Percentiles rank a stretch among this genome's conserved stretches.
Evolutionary conservation across 768 basidiomycete species (phyloP).

Genomic region (Tricholoma sp.): DNA sequence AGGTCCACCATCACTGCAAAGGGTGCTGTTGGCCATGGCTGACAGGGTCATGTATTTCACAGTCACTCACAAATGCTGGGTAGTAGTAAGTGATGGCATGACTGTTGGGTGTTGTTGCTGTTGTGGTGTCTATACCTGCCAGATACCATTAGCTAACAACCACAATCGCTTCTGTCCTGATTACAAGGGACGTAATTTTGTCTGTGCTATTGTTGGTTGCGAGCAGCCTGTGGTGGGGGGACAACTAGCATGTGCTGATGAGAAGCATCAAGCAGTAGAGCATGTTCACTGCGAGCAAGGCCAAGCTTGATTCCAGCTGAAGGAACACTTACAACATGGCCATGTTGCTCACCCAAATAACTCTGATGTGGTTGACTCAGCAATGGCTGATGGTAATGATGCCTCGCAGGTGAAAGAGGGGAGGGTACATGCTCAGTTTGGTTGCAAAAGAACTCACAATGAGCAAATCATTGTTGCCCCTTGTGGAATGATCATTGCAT

Average conservation of each 20-base stretch:
- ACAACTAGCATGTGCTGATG: too few species aligned
- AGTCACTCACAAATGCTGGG: background rate
- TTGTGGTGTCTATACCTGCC: background rate
- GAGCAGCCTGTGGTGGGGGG: slow-evolving; percentile 1
- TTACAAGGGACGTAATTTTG: slow-evolving; percentile 7
- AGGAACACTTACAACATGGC: background rate
- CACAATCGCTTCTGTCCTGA: slow-evolving; percentile 17
- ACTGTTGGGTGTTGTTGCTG: background rate
- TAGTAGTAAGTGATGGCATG: background rate
- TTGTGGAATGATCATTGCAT: slow-evolving; percentile 27
- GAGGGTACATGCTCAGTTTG: slow-evolving; percentile 24
- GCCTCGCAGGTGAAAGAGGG: slow-evolving; percentile 4
- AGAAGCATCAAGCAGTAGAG: too few species aligned
- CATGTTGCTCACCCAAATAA: background rate
- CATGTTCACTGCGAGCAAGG: too few species aligned
- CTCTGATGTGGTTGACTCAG: background rate
- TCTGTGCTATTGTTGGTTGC: slow-evolving; percentile 21
- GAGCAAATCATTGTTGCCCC: slow-evolving; percentile 26
- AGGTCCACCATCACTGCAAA: background rate
- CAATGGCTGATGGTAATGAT: background rate
- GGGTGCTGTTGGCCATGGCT: background rate
- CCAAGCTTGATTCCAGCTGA: too few species aligned
- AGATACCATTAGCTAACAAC: slow-evolving; percentile 10
- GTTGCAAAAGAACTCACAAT: slow-evolving; percentile 26
- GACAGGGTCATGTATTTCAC: background rate